These are phyloP conservation scores for Penicillium argentinense DNA, from an alignment of 495 filamentous ascomycete genomes.

Conservation along the genomic window DNA sequence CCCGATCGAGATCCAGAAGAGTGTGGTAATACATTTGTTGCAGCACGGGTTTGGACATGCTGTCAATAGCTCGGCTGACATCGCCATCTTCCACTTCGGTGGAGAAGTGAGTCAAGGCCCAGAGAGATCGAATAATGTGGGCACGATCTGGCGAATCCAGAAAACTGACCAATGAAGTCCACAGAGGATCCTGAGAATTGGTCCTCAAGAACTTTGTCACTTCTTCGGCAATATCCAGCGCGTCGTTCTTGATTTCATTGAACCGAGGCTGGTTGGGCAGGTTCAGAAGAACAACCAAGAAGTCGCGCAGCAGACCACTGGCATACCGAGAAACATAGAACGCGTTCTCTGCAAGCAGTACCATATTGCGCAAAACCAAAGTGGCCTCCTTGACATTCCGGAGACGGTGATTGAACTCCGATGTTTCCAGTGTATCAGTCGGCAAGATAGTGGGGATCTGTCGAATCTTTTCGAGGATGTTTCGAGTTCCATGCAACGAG, in stretches of 20 bases:
- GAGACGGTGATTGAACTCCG: constrained; percentile 68
- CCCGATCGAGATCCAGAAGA: constrained; percentile 81
- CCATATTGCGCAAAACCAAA: constrained; percentile 90
- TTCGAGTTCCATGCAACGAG: constrained; percentile 61
- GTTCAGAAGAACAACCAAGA: constrained; percentile 77
- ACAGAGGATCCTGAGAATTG: constrained; percentile 70
- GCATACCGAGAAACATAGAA: constrained; percentile 70
- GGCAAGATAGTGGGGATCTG: constrained; percentile 55
- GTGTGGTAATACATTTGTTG: constrained; percentile 75
- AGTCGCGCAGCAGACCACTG: constrained; percentile 66
- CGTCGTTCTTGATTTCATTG: constrained; percentile 87
- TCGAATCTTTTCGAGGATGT: constrained; percentile 68
- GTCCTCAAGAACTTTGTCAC: constrained; percentile 77
- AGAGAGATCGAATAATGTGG: constrained; percentile 77
- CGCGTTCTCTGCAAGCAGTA: constrained; percentile 85
- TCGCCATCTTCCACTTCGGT: constrained; percentile 73
- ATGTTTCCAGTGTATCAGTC: constrained; percentile 71
- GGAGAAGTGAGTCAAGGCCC: constrained; percentile 83
- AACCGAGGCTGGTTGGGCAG: constrained; percentile 71
- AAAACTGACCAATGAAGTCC: constrained; percentile 69
- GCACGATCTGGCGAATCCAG: constrained; percentile 77
- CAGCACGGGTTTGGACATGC: constrained; percentile 64
- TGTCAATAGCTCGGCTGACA: constrained; percentile 64
- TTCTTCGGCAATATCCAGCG: constrained; percentile 90
- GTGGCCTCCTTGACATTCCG: constrained; percentile 81